Evolutionary conservation across 2,329 filamentous ascomycete genomes (phyloP), one percentile per base, ranked within the genome.

Genomic region (Leptographium procerum): DNA sequence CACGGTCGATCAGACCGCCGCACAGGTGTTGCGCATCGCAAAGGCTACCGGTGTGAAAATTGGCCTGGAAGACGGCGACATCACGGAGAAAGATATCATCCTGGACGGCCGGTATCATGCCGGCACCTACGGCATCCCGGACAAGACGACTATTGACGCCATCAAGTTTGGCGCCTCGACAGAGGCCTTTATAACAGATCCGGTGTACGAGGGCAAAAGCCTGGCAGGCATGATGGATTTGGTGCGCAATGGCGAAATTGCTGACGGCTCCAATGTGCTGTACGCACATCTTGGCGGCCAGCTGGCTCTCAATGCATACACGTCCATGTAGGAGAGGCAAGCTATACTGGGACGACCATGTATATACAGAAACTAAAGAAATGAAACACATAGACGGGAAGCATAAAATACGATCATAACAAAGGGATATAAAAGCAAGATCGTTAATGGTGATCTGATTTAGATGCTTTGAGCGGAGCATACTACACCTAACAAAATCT

Each of bases 191-290:
- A 86, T 89, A 62, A 89, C 85, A 0, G 86, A 89, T 66, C 86
- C 86, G 0, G 86, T 89, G 1, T 89, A 89, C 65, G 86, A 88
- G 71, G 87, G 87, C 1, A 89, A 89, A 78, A 87, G 82, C 64
- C 71, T 89, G 68, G 85, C 85, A 4, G 86, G 86, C 0, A 78
- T 89, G 84, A 81, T 88, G 64, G 84, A 85, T 67, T 71, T 88
- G 73, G 81, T 88, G 22, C 77, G 73, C 62, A 81, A 78, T 55
- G 84, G 80, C 0, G 81, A 85, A 68, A 83, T 89, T 59, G 47
- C 67, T 0, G 69, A 71, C 4, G 77, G 77, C 0, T 82, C 82
- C n/a, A 87, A 86, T 65, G 81, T 89, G 34, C 66, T 89, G 60
- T 89, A 88, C 69, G 85, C 85, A 1, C 86, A 89, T 70, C 68